Evolutionary conservation across 768 basidiomycete genomes (phyloP), one percentile per base, ranked within the genome.

Genomic region (Suillus americanus): DNA sequence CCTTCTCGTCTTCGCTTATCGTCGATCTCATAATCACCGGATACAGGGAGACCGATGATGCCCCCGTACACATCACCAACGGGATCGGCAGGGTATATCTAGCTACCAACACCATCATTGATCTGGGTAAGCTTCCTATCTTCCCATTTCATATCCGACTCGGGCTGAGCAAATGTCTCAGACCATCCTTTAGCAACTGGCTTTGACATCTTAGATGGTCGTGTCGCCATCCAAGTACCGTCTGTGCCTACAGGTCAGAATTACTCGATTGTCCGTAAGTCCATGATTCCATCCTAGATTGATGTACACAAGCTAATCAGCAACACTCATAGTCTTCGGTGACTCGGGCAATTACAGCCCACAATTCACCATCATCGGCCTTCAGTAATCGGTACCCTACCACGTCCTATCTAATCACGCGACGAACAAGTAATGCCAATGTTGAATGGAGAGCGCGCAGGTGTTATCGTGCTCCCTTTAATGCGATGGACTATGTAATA

Each of bases 251-350:
- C 70, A 25, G 77, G 74, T 13, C 46, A 68, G 25, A 59, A 73
- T 10, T 81, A 82, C 65, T 66, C 72, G 23, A 10, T 81, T 46
- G 73, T 77, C 62, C 67, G 76, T 74, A 68, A 72, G 72, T 69
- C 23, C 46, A 12, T 8, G 25, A 33, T 38, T 30, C 16, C n/a
- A n/a, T 60, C 13, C n/a, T 48, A 16, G 20, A 25, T 20, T 23
- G 46, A 6, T 13, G 14, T 18, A 30, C 23, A 14, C 18, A 33
- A 51, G 13, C 65, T 71, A 60, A 70, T 37, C 59, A n/a, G 6
- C 45, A n/a, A 20, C 38, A 28, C 45, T 45, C 28, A 3, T 61
- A 80, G 78, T 79, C 25, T 69, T 77, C 41, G 77, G 74, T 30
- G 74, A 77, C 51, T 77, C 77, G 46, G 78, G 73, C n/a, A 67